Percentiles rank a stretch among this genome's conserved stretches.
Evolutionary conservation across 306 rosid genomes (phyloP).

Genomic region (Sindora glabra): DNA sequence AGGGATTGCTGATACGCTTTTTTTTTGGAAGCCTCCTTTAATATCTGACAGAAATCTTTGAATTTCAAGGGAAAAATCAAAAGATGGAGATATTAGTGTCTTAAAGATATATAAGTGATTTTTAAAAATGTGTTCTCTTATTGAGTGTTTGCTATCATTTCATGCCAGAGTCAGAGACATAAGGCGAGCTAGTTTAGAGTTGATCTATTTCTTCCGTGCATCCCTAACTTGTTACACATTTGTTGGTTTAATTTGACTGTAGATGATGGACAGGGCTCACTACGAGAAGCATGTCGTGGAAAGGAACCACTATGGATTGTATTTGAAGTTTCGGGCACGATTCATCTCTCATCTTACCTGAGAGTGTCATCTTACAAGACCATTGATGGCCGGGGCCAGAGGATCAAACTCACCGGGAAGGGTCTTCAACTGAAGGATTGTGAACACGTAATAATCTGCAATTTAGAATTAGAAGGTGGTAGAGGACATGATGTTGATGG

Average conservation of each 20-base stretch:
- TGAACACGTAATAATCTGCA: slow-evolving; percentile 90
- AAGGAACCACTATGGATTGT: slow-evolving; percentile 93
- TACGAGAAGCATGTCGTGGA: slow-evolving; percentile 62
- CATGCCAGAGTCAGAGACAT: not conserved
- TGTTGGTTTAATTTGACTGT: slow-evolving; percentile 4
- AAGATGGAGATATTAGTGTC: not conserved
- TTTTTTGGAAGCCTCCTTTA: not conserved
- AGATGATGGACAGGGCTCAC: slow-evolving; percentile 99
- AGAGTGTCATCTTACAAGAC: slow-evolving; percentile 73
- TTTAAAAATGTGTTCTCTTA: not conserved
- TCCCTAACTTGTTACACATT: not conserved
- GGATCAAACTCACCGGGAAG: slow-evolving; percentile 71
- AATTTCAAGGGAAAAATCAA: not conserved
- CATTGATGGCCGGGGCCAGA: slow-evolving; percentile 79
- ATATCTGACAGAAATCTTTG: not conserved
- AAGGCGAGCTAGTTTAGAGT: not conserved
- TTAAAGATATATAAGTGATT: not conserved
- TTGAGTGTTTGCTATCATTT: not conserved
- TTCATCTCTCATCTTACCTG: slow-evolving; percentile 65
- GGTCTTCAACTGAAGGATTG: slow-evolving; percentile 85
- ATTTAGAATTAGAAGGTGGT: slow-evolving; percentile 90
- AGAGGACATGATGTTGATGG: slow-evolving; percentile 89
- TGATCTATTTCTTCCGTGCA: not conserved
- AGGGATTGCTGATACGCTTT: not conserved
- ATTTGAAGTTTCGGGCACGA: slow-evolving; percentile 75